Base-by-base conservation (phyloP, 108 stramenopile genomes). In the Cyclostephanos tholiformis region DNA sequence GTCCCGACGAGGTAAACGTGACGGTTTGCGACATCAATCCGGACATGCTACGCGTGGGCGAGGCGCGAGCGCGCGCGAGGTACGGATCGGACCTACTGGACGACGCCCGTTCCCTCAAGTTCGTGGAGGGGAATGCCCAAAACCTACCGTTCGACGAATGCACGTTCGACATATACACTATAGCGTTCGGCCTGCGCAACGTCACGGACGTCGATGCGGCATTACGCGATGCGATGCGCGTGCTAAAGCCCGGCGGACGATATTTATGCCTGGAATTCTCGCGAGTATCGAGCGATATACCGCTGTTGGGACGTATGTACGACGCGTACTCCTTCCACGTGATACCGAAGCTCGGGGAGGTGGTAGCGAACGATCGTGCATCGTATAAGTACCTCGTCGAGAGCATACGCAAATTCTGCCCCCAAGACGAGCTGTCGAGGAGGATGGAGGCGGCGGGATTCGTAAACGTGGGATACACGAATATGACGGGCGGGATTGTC, bases 361-460 rank as follows among this genome's bases (percentile, higher is more conserved):
- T 87, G 39, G 87, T 99, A 1, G 96, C 97, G n/a, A 88, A 93
- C 61, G 98, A 99, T 82, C 81, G 91, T 8, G 88, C 82, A 25
- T 93, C 97, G 4, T 99, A 99, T 80, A 97, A 98, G 73, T 99
- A 99, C 76, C 80, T 99, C n/a, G 99, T 99, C 50, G 99, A 99
- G 72, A 96, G 95, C 70, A 99, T 99, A 64, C 88, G 99, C 2
- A 92, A 96, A 66, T 98, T 98, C 67, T 93, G 97, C 11, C 86
- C 89, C 13, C 97, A 98, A 72, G 91, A 95, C 9, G 96, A 88
- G 74, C 81, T 99, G 10, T 62, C 82, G 41, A 44, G 73, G 2
- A 77, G 95, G 79, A 94, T 99, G 85, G 72, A 82, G 19, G 57
- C 80, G 27, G 96, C 90, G 30, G 97, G 98, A 20, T 94, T 99